Conservation (phyloP, 2,329 filamentous ascomycete genomes). For the Plectosphaerella sp. region DNA sequence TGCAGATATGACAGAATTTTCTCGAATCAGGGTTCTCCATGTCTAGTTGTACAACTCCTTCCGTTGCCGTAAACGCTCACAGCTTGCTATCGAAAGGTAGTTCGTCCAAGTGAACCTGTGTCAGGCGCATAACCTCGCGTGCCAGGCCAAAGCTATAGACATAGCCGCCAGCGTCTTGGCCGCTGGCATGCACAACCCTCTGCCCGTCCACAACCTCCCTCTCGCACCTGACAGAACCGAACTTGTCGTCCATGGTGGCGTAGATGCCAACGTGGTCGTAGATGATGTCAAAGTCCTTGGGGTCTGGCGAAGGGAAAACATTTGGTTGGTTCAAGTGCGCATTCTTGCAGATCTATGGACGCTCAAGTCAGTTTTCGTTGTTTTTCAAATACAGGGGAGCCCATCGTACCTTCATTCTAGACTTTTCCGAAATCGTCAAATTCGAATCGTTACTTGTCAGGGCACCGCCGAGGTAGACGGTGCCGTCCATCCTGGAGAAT, state of each 20-base stretch:
- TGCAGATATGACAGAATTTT: too few relatives aligned
- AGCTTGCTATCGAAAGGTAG: too few relatives aligned
- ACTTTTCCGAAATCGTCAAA: too few relatives aligned
- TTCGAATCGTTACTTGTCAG: neutral
- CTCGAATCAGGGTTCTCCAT: too few relatives aligned
- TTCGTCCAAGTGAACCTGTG: too few relatives aligned
- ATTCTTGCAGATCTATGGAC: conserved; percentile 1
- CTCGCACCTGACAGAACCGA: conserved; percentile 8
- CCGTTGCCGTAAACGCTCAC: too few relatives aligned
- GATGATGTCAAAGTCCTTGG: conserved; percentile 5
- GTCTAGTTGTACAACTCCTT: too few relatives aligned
- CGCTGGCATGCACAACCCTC: conserved; percentile 1
- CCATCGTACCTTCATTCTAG: too few relatives aligned
- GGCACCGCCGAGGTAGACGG: conserved; percentile 3
- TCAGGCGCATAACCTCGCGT: neutral
- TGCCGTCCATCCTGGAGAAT: conserved; percentile 2
- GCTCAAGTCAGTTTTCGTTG: too few relatives aligned
- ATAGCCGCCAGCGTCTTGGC: neutral
- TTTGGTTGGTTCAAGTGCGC: conserved; percentile 6
- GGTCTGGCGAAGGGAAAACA: conserved; percentile 9
- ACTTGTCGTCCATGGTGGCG: conserved; percentile 3
- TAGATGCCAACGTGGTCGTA: conserved; percentile 10
- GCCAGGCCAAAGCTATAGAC: neutral
- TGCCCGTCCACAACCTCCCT: conserved; percentile 9
- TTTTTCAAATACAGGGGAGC: too few relatives aligned